Conservation (phyloP, 345 rosid genomes). For the Anacardium occidentale region DNA sequence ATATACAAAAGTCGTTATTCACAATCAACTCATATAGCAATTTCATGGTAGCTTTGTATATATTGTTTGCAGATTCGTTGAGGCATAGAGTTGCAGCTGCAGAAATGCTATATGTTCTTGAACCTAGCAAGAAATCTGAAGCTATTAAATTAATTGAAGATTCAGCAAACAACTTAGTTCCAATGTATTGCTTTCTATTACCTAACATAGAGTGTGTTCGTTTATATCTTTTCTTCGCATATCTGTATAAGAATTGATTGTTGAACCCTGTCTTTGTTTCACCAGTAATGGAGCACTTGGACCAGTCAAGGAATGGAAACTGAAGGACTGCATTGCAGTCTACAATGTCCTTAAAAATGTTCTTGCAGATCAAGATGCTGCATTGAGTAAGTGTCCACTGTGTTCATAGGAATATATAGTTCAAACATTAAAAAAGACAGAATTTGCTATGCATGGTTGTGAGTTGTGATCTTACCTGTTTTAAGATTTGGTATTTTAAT, state of each 20-base stretch:
- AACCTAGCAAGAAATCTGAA: slow-evolving; percentile 63
- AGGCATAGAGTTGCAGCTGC: slow-evolving; percentile 94
- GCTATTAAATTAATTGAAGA: slow-evolving; percentile 80
- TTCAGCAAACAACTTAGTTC: slow-evolving; percentile 52
- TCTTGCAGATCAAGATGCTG: slow-evolving; percentile 63
- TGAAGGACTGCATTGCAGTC: slow-evolving; percentile 74
- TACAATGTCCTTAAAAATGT: slow-evolving; percentile 60
- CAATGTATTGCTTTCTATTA: slow-evolving; percentile 41
- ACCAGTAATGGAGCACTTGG: slow-evolving; percentile 68
- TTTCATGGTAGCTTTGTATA: not conserved
- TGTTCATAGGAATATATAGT: not conserved
- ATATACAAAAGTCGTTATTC: not conserved
- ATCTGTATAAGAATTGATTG: not conserved
- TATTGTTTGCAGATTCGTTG: slow-evolving; percentile 61
- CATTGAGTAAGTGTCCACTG: slow-evolving; percentile 57
- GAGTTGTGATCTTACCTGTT: not conserved
- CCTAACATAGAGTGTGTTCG: not conserved
- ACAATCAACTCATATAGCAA: not conserved
- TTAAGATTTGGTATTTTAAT: not conserved
- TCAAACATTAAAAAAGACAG: not conserved
- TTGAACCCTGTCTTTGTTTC: slow-evolving; percentile 12
- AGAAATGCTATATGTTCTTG: slow-evolving; percentile 71
- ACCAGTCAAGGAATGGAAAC: slow-evolving; percentile 70
- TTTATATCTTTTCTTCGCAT: not conserved
- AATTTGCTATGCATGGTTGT: not conserved